Evolutionary conservation across 805 yeast species (phyloP).

Genomic region (Hanseniaspora lindneri): DNA sequence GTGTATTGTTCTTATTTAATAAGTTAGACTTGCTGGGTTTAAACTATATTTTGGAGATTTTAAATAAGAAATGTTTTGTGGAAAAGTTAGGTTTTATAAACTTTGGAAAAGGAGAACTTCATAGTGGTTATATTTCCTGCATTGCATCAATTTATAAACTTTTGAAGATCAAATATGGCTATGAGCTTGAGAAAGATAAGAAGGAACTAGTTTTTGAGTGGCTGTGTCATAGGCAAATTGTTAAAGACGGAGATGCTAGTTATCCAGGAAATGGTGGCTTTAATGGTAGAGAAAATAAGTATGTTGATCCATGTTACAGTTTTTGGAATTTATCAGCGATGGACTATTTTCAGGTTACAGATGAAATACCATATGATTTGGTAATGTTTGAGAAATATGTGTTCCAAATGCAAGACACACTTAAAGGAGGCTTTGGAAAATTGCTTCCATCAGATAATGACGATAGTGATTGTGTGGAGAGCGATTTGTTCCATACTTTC

Average conservation of each 20-base stretch:
- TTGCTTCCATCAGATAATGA: conserved; percentile 21
- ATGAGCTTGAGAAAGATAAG: background rate
- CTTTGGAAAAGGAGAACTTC: conserved; percentile 10
- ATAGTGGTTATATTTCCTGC: conserved; percentile 12
- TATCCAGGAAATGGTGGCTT: conserved; percentile 57
- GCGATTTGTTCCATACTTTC: conserved; percentile 62
- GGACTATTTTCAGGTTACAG: conserved; percentile 28
- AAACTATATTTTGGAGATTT: background rate
- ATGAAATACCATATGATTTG: conserved; percentile 34
- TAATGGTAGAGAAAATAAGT: conserved; percentile 78
- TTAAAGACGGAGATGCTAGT: conserved; percentile 33
- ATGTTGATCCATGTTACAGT: conserved; percentile 75
- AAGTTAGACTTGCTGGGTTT: background rate
- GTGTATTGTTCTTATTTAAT: background rate
- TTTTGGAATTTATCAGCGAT: conserved; percentile 70
- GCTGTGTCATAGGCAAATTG: conserved; percentile 7
- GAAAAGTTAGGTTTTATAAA: conserved; percentile 5
- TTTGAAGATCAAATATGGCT: background rate
- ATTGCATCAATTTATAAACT: conserved; percentile 11
- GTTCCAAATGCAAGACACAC: conserved; percentile 41
- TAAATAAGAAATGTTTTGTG: conserved; percentile 1
- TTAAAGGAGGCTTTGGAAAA: conserved; percentile 71
- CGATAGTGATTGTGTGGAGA: conserved; percentile 36
- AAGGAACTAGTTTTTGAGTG: conserved; percentile 14
- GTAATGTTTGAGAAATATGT: conserved; percentile 15